These are phyloP conservation scores for Bruguiera parviflora DNA, from an alignment of 345 rosid genomes.

Conservation along the genomic window DNA sequence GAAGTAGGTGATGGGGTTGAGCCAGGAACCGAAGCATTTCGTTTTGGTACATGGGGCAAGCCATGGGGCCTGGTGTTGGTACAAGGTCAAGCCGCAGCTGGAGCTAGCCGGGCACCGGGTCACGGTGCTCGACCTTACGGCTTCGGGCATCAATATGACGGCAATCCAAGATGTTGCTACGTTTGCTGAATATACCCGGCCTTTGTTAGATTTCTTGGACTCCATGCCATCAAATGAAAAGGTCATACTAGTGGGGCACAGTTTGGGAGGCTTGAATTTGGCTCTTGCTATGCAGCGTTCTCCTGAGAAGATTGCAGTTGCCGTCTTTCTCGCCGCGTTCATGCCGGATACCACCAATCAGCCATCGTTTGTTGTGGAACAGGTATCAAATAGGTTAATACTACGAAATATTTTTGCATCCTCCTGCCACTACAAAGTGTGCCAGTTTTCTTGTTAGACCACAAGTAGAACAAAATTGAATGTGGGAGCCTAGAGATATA, in stretches of 20 bases:
- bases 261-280: constrained; percentile 27
- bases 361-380: constrained; percentile 12
- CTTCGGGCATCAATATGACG: constrained; percentile 34
- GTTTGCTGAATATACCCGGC: constrained; percentile 20
- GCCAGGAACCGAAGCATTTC: constrained; percentile 22
- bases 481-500: too few relatives aligned
- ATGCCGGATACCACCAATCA: constrained; percentile 21
- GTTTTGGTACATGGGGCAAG: constrained; percentile 46
- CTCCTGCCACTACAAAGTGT: too few relatives aligned
- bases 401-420: too few relatives aligned
- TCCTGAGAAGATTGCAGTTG: constrained; percentile 21
- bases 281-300: constrained; percentile 34
- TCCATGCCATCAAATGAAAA: constrained; percentile 13
- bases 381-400: constrained; percentile 6
- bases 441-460: too few relatives aligned
- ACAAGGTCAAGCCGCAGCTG: constrained; percentile 35
- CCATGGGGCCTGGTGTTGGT: constrained; percentile 49
- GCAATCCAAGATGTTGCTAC: constrained; percentile 17
- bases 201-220: constrained; percentile 21
- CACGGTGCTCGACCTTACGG: constrained; percentile 37
- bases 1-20: neutral
- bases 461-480: too few relatives aligned
- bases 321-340: constrained; percentile 21
- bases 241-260: constrained; percentile 36
- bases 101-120: constrained; percentile 32